These are phyloP conservation scores for Phoma herbarum DNA, from an alignment of 2,329 filamentous ascomycete genomes.

Conservation along the genomic window DNA sequence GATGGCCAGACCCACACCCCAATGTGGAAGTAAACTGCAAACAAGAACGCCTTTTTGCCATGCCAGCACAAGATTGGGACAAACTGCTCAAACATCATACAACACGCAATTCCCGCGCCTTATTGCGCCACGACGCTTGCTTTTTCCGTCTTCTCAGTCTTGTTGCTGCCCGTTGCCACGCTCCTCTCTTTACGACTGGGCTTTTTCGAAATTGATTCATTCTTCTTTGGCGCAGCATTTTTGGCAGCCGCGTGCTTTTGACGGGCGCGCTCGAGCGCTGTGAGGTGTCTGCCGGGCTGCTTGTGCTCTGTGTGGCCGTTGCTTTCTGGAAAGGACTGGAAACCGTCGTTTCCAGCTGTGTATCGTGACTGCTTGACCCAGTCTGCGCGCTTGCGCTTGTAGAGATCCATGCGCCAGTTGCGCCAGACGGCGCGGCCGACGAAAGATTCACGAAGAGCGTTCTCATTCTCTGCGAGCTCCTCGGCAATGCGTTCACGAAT, in stretches of 20 bases:
- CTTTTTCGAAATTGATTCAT: constrained; percentile 43
- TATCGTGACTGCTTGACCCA: constrained; percentile 70
- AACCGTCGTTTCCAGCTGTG: constrained; percentile 60
- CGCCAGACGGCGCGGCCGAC: constrained; percentile 74
- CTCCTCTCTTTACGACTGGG: constrained; percentile 30
- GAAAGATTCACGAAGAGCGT: constrained; percentile 68
- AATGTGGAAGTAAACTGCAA: constrained; percentile 11
- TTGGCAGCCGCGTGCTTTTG: constrained; percentile 63
- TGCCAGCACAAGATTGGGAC: constrained; percentile 23
- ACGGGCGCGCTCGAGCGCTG: constrained; percentile 64
- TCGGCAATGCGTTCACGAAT: constrained; percentile 73
- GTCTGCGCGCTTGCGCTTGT: constrained; percentile 68
- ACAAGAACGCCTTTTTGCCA: constrained; percentile 35
- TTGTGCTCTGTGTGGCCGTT: constrained; percentile 37
- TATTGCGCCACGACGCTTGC: constrained; percentile 38
- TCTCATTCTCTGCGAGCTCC: constrained; percentile 68
- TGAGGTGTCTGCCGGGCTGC: constrained; percentile 41
- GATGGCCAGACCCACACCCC: constrained; percentile 21
- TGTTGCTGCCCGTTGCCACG: constrained; percentile 22
- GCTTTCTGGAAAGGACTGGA: constrained; percentile 59
- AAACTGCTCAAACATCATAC: constrained; percentile 13
- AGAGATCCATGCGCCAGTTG: constrained; percentile 78
- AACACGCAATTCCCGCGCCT: constrained; percentile 19
- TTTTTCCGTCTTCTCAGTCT: constrained; percentile 33
- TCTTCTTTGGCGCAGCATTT: constrained; percentile 44